Conservation (phyloP, 116 monocot genomes). For the Posidonia oceanica region DNA sequence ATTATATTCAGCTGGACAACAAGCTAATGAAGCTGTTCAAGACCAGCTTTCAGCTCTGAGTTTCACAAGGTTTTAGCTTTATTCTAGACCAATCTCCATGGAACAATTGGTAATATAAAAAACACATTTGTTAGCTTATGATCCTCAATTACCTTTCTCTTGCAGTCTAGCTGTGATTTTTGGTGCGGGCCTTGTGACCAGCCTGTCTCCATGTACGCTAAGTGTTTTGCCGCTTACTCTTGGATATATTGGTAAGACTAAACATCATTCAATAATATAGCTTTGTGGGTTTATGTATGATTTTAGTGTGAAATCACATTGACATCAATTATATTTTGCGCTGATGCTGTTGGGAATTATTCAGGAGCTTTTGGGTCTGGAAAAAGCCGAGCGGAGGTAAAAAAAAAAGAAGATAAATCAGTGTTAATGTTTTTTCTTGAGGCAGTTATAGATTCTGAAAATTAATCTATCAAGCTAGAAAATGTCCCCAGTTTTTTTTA, state of each 20-base stretch:
- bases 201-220: conserved; percentile 84
- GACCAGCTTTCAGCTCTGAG: conserved; percentile 83
- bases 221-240: conserved; percentile 90
- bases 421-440: too few relatives aligned
- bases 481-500: too few relatives aligned
- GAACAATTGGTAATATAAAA: not conserved
- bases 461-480: too few relatives aligned
- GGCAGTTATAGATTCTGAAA: too few relatives aligned
- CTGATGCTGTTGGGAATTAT: conserved; percentile 14
- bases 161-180: conserved; percentile 91
- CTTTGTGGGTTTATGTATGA: not conserved
- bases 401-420: not conserved
- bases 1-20: conserved; percentile 74
- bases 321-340: not conserved
- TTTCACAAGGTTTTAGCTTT: conserved; percentile 59
- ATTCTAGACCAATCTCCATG: not conserved
- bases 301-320: conserved; percentile 1
- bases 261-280: too few relatives aligned
- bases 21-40: conserved; percentile 94
- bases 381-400: conserved; percentile 77
- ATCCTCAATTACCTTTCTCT: not conserved
- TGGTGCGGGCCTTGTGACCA: conserved; percentile 90
- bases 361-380: conserved; percentile 98
- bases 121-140: not conserved
- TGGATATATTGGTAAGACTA: conserved; percentile 83